Evolutionary conservation across 257 asterid genomes (phyloP), one percentile per base, ranked within the genome.

Genomic region (Euphrasia confusa): DNA sequence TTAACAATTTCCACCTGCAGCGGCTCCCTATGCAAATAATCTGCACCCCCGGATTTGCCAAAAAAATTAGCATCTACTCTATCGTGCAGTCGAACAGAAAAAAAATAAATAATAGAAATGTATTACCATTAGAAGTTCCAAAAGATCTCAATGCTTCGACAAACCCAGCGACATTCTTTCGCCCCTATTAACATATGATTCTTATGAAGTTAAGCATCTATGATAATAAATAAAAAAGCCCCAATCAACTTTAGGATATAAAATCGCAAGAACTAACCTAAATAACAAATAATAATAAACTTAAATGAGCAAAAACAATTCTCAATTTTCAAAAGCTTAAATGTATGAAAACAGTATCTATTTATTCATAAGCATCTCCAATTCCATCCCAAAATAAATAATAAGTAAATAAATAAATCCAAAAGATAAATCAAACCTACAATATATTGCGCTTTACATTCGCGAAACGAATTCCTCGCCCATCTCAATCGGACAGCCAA

Each of bases 1-100:
- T 66, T 71, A 52, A 90, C 75, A 66, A 87, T 79, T 71, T 78
- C 76, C 75, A 68, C 66, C 73, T 76, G 88, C 60, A 76, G 32
- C 6, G 77, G 69, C 64, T 63, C 58, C 69, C 53, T 37, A 61
- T 37, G 58, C 56, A 58, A 50, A 70, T 50, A 69, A 60, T 79
- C 90, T 77, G 68, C 73, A 78, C 62, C 72, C 8, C 60, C 69
- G 62, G 27, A 54, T 49, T 47, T 39, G 54, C 47, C 69, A 65
- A 63, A 60, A 63, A 60, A 10, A 58, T 27, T 47, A 60, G 47
- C 27, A 47, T 30, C 40, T 64, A 49, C 52, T 42, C 7, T 11
- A 27, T 61, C 7, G 40, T 7, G 21, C 35, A 64, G 28, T 53
- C 26, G 45, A 64, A 30, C 26, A 32, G 10, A 65, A 71, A 55